Percentiles rank a stretch among this genome's conserved stretches.
Conservation (phyloP, 305 asterid species). For the Fraxinus angustifolia region DNA sequence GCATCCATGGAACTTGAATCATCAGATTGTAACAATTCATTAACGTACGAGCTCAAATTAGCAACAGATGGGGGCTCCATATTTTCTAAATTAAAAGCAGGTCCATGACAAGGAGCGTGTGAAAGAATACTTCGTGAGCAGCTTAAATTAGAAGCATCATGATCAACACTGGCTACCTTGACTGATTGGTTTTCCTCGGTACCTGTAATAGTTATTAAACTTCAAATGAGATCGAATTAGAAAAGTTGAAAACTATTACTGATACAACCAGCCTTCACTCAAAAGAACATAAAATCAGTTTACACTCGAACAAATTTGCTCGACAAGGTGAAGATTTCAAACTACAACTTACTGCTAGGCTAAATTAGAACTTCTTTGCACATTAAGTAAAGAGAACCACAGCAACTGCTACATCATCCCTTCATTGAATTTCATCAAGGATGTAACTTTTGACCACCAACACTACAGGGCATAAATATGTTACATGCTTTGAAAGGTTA, state of each 20-base stretch:
- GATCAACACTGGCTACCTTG: conserved; percentile 47
- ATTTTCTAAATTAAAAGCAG: conserved; percentile 67
- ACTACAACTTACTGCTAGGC: neutral
- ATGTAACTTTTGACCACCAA: neutral
- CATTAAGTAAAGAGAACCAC: neutral
- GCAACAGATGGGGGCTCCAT: conserved; percentile 58
- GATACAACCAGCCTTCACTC: neutral
- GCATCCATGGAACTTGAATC: conserved; percentile 49
- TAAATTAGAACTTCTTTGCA: neutral
- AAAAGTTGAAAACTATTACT: neutral
- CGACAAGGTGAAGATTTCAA: neutral
- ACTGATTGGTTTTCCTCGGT: conserved; percentile 59
- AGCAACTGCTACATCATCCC: neutral
- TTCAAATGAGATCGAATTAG: neutral
- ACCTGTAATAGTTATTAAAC: conserved; percentile 44
- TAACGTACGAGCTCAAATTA: conserved; percentile 55
- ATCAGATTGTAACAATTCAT: conserved; percentile 62
- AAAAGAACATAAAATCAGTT: neutral
- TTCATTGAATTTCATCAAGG: neutral
- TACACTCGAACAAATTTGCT: neutral
- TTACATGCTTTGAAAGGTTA: neutral
- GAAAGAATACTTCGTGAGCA: conserved; percentile 50
- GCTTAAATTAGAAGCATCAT: conserved; percentile 41
- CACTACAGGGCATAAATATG: neutral
- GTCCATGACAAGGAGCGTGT: conserved; percentile 46